Conservation (phyloP, 2,329 filamentous ascomycete genomes). For the Arthrobotrys iridis region DNA sequence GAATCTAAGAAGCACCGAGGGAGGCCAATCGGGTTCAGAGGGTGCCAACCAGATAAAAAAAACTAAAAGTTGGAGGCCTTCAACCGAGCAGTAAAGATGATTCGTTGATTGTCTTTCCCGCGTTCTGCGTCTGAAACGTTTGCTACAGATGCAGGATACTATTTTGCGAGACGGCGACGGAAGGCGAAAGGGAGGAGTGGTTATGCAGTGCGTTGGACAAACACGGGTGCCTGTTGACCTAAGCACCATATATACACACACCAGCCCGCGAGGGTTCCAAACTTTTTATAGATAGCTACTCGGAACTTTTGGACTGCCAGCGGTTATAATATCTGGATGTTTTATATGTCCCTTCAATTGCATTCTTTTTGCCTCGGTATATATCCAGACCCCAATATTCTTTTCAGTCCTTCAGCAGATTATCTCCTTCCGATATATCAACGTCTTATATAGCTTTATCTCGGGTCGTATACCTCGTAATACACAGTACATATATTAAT, state of each 20-base stretch:
- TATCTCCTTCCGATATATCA: no score
- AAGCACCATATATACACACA: background rate
- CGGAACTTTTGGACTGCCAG: no score
- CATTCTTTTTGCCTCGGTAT: no score
- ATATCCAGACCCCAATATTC: no score
- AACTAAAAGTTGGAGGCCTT: background rate
- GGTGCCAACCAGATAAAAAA: background rate
- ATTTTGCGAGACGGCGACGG: background rate
- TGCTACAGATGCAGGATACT: background rate
- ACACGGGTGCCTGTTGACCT: background rate
- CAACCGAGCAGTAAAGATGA: background rate
- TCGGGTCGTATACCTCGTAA: no score
- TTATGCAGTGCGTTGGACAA: constrained; percentile 6
- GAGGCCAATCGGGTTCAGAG: background rate
- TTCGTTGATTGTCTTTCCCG: background rate
- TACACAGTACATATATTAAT: no score
- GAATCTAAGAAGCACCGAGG: background rate
- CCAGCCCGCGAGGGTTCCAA: background rate
- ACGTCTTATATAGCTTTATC: no score
- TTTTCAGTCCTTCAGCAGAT: no score
- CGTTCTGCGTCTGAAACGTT: background rate
- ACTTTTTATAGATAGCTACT: no score
- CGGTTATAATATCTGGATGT: no score
- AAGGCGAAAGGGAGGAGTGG: background rate
- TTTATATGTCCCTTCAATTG: no score